phyloP scores from a whole-genome alignment of 2,329 filamentous ascomycete species.

The Sarocladium kiliense region DNA sequence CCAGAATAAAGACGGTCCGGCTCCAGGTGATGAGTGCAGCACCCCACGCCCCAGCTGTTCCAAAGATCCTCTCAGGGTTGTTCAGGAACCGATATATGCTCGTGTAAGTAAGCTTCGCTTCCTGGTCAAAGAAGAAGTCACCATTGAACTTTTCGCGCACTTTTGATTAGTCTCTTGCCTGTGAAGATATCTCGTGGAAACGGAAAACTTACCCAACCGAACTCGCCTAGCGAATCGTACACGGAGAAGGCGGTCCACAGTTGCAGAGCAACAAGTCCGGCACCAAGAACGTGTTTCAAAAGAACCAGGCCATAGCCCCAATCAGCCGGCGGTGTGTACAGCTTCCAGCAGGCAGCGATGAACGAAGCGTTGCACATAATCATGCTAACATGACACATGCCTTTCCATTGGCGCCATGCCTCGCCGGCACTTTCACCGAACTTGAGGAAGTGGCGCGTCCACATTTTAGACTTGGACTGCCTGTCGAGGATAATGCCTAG shows the following conservation, averaged over 20 bases:
- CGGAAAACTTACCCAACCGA: slow-evolving; percentile 64
- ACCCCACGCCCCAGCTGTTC: slow-evolving; percentile 92
- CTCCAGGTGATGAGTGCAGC: slow-evolving; percentile 91
- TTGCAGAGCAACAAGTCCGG: slow-evolving; percentile 76
- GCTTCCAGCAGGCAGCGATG: slow-evolving; percentile 89
- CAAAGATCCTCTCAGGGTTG: slow-evolving; percentile 92
- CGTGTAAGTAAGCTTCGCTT: slow-evolving; percentile 85
- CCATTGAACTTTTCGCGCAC: slow-evolving; percentile 63
- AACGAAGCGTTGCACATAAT: slow-evolving; percentile 86
- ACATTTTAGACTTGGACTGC: slow-evolving; percentile 87
- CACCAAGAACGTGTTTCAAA: slow-evolving; percentile 81
- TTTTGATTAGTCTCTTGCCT: background rate
- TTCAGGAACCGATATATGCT: slow-evolving; percentile 98
- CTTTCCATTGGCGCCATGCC: slow-evolving; percentile 98
- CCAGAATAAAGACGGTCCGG: slow-evolving; percentile 78
- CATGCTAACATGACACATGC: slow-evolving; percentile 89
- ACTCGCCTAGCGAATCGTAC: slow-evolving; percentile 92
- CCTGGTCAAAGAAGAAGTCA: slow-evolving; percentile 94
- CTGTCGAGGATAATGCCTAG: slow-evolving; percentile 78
- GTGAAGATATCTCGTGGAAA: background rate
- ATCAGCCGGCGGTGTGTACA: slow-evolving; percentile 81
- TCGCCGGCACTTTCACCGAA: slow-evolving; percentile 86
- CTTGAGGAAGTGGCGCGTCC: slow-evolving; percentile 97
- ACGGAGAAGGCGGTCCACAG: slow-evolving; percentile 91
- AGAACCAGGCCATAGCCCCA: slow-evolving; percentile 84